Evolutionary conservation across 176 grass and related monocot genomes (phyloP), one percentile per base, ranked within the genome.

Genomic region (Hsuehochloa calcarea): DNA sequence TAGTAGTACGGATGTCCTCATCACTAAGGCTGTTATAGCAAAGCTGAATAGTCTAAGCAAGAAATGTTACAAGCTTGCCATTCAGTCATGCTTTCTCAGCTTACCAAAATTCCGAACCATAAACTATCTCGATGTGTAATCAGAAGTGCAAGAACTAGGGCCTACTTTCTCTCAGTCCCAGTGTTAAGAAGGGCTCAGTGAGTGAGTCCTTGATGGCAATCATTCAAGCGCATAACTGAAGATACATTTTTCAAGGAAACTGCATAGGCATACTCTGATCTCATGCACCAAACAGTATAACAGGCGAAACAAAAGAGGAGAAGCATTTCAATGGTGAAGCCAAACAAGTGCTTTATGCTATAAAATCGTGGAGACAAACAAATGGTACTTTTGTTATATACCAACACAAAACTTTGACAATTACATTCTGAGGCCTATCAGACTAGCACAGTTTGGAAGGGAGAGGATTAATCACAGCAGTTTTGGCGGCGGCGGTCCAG

Each of bases 401-500:
- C 49, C 38, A 40, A 68, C 29, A 56, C 22, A 41, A 27, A 69
- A 29, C 5, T 65, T 60, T 54, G 51, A 49, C 41, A 91, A 78
- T 85, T 84, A 84, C 74, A 89, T 27, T 11, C 38, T 70, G 68
- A 16, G 70, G 50, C 75, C 84, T 83, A 83, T 56, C 68, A 22
- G 49, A 90, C 37, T 54, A 80, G 41, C 70, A 80, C 25, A 67
- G n/a, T 26, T 44, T 50, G 19, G 60, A 73, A 79, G 49, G 81
- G 25, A 84, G 43, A 40, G 45, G 31, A 34, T 34, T 65, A 70
- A 25, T 83, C 91, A 97, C 67, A 84, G n/a, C 47, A 95, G 84
- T 89, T 89, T 97, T 31, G 92, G 86, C 10, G 72, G 74, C 1
- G 84, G 78, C 6, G 84, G 80, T 25, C 67, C 70, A 10, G 95